phyloP scores from a whole-genome alignment of 2,329 filamentous ascomycete genomes.

The Cryphonectria naterciae region DNA sequence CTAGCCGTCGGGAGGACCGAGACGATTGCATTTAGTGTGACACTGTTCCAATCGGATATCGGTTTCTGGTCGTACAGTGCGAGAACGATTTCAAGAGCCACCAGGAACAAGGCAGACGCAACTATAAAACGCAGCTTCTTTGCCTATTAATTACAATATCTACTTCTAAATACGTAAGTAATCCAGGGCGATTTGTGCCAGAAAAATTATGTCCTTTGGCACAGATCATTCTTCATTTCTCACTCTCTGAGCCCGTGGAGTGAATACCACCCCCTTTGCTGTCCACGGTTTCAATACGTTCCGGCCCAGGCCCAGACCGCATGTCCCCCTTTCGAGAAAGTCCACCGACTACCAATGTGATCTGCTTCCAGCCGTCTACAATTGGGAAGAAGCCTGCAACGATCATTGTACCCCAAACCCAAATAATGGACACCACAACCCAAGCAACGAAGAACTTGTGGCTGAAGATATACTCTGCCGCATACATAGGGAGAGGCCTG shows the following conservation, averaged over 20 bases:
- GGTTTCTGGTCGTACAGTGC: conserved; percentile 4
- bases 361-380: conserved; percentile 48
- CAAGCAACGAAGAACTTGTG: conserved; percentile 52
- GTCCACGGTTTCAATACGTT: conserved; percentile 1
- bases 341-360: conserved; percentile 28
- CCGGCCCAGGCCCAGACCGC: not conserved
- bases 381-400: conserved; percentile 54
- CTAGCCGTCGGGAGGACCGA: conserved; percentile 16
- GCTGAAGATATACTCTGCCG: conserved; percentile 52
- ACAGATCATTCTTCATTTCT: not conserved
- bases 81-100: not conserved
- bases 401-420: conserved; percentile 56
- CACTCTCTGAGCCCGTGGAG: not conserved
- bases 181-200: not conserved
- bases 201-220: not conserved
- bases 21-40: conserved; percentile 18
- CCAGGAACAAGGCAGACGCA: conserved; percentile 4
- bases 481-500: conserved; percentile 58
- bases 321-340: not conserved
- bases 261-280: not conserved
- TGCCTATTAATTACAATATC: not conserved
- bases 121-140: not conserved
- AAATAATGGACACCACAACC: conserved; percentile 55
- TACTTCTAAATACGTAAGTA: not conserved
- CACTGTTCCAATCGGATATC: conserved; percentile 14